Percentiles rank a stretch among this genome's conserved stretches.
phyloP scores from a whole-genome alignment of 441 rosid species.

The Euphorbia celastroides region DNA sequence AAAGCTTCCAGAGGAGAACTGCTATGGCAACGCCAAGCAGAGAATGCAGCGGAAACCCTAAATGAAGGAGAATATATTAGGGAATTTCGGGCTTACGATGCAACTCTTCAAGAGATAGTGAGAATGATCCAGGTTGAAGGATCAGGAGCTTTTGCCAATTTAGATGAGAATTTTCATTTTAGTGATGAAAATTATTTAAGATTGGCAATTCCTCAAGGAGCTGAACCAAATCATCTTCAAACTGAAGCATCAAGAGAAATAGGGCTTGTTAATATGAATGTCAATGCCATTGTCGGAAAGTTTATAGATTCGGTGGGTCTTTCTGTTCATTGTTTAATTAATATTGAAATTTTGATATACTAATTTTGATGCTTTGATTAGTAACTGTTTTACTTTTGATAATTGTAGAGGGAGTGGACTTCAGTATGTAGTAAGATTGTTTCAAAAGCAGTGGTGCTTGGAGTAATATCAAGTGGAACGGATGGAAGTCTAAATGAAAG shows the following conservation, averaged over 20 bases:
- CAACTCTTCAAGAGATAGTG: constrained; percentile 23
- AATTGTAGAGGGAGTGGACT: constrained; percentile 34
- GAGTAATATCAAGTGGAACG: constrained; percentile 24
- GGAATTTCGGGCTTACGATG: constrained; percentile 18
- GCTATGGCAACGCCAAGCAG: constrained; percentile 21
- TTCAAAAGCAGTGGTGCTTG: constrained; percentile 29
- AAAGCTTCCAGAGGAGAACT: constrained; percentile 30
- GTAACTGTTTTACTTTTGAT: neutral
- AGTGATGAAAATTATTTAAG: neutral
- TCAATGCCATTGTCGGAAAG: constrained; percentile 27
- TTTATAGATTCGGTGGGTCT: constrained; percentile 40
- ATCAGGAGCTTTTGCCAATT: neutral
- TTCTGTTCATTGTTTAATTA: neutral
- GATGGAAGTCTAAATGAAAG: constrained; percentile 22
- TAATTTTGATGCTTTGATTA: neutral
- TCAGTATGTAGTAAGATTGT: constrained; percentile 30
- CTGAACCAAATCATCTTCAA: constrained; percentile 1
- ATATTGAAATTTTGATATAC: too few species aligned
- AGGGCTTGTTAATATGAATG: constrained; percentile 22
- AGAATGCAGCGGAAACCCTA: constrained; percentile 17
- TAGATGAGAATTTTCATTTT: constrained; percentile 4
- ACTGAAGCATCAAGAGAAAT: constrained; percentile 33
- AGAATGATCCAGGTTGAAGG: constrained; percentile 26
- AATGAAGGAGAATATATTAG: constrained; percentile 31
- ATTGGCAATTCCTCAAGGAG: neutral